Percentiles rank a stretch among this genome's conserved stretches.
These are phyloP conservation scores for Amanita pseudoporphyria DNA, from an alignment of 768 basidiomycete genomes.

Conservation along the genomic window DNA sequence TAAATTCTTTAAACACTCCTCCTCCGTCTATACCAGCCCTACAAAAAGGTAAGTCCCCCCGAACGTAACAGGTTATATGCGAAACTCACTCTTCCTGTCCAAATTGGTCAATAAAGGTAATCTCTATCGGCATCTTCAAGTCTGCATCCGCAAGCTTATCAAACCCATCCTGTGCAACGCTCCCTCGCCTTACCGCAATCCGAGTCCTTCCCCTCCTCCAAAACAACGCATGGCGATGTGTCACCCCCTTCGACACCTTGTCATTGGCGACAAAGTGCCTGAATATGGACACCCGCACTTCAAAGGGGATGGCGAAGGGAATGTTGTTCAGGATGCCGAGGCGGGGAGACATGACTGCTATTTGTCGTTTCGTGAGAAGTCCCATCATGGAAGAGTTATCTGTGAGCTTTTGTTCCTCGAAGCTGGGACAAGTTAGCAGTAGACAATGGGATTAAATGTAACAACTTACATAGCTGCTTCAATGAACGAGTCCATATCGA, in stretches of 20 bases:
- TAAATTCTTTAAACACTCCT: slow-evolving; percentile 96
- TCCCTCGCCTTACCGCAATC: slow-evolving; percentile 59
- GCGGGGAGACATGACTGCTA: slow-evolving; percentile 71
- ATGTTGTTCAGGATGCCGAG: slow-evolving; percentile 91
- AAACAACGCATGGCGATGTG: slow-evolving; percentile 10
- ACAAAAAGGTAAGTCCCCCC: background rate
- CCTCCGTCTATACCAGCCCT: slow-evolving; percentile 94
- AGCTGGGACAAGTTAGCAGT: slow-evolving; percentile 3
- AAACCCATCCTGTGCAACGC: slow-evolving; percentile 87
- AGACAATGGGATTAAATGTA: background rate
- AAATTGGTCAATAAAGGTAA: slow-evolving; percentile 88
- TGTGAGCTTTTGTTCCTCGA: slow-evolving; percentile 12
- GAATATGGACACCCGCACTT: slow-evolving; percentile 84
- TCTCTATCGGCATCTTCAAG: slow-evolving; percentile 76
- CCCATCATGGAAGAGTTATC: slow-evolving; percentile 9
- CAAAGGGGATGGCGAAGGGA: slow-evolving; percentile 92
- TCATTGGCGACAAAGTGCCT: slow-evolving; percentile 74
- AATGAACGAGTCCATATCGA: slow-evolving; percentile 54
- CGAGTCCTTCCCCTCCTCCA: slow-evolving; percentile 18
- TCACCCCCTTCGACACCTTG: slow-evolving; percentile 17
- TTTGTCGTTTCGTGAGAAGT: slow-evolving; percentile 52
- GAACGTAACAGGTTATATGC: too few relatives aligned
- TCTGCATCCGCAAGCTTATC: slow-evolving; percentile 69
- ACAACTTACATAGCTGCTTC: slow-evolving; percentile 72
- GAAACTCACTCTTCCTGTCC: slow-evolving; percentile 70